Conservation (phyloP, 2,329 filamentous ascomycete species). For the Dactylellina leptospora region DNA sequence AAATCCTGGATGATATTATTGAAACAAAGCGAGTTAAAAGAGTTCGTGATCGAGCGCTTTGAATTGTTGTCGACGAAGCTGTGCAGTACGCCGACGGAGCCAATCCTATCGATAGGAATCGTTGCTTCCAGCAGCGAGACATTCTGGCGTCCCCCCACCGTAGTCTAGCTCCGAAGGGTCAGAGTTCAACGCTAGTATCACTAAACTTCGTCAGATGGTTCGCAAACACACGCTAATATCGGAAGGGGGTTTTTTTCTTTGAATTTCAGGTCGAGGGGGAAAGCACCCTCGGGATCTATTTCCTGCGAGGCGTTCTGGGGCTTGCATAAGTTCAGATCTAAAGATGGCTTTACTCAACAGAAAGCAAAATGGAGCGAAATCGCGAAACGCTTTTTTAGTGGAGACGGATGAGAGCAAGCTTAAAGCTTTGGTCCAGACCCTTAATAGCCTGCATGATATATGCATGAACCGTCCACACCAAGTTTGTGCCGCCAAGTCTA, state of each 20-base stretch:
- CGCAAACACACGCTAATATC: no score
- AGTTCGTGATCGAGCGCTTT: background rate
- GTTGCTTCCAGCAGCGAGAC: constrained; percentile 30
- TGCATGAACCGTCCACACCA: constrained; percentile 16
- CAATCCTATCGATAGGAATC: constrained; percentile 15
- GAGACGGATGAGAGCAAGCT: background rate
- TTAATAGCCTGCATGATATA: constrained; percentile 42
- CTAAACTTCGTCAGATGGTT: background rate
- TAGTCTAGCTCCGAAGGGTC: constrained; percentile 24
- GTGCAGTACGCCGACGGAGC: constrained; percentile 10
- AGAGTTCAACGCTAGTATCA: background rate
- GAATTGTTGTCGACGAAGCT: background rate
- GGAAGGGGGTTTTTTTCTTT: no score
- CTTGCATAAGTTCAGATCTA: constrained; percentile 45
- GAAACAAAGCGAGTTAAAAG: constrained; percentile 6
- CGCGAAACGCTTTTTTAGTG: constrained; percentile 7
- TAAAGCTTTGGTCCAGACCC: constrained; percentile 37
- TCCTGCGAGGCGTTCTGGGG: constrained; percentile 48
- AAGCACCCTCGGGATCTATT: constrained; percentile 41
- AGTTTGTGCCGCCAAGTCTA: constrained; percentile 26
- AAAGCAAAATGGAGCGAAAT: constrained; percentile 18
- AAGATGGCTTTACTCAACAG: constrained; percentile 33
- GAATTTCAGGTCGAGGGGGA: background rate
- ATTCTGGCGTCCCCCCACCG: constrained; percentile 12
- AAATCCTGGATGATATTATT: constrained; percentile 13